These are phyloP conservation scores for Zymoseptoria pseudotritici DNA, from an alignment of 2,329 filamentous ascomycete species.

Conservation along the genomic window DNA sequence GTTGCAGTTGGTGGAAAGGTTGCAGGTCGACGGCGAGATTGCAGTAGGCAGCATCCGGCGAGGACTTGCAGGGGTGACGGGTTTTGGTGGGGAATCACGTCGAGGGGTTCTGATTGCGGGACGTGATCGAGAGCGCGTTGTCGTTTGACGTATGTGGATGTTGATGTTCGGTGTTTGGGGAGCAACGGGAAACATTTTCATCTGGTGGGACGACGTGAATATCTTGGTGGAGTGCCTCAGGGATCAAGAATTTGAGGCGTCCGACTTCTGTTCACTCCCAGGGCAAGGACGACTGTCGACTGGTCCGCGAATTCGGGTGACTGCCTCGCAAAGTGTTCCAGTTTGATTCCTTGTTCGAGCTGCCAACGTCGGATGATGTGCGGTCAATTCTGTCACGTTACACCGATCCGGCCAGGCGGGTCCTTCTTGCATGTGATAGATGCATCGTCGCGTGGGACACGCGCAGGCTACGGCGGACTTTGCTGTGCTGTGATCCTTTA, in stretches of 20 bases:
- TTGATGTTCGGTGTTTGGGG: background rate
- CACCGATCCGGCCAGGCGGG: background rate
- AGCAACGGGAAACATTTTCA: background rate
- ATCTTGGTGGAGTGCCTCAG: background rate
- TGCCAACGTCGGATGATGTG: background rate
- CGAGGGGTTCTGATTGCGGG: background rate
- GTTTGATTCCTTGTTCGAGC: background rate
- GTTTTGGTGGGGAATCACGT: background rate
- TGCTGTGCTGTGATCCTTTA: background rate
- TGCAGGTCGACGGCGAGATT: background rate
- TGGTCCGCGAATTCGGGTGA: background rate
- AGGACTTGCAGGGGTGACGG: background rate
- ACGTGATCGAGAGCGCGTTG: background rate
- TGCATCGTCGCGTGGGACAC: background rate
- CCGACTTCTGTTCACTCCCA: background rate
- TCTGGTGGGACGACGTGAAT: background rate
- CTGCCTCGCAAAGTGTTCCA: background rate
- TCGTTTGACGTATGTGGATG: background rate
- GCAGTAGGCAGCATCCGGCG: background rate
- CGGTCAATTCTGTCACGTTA: background rate
- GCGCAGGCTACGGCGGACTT: background rate
- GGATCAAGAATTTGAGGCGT: background rate
- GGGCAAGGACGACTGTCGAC: background rate
- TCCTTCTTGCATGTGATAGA: background rate
- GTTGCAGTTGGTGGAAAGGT: background rate